Evolutionary conservation across 78 protist genomes (phyloP).

Genomic region (Tieghemostelium lacteum): DNA sequence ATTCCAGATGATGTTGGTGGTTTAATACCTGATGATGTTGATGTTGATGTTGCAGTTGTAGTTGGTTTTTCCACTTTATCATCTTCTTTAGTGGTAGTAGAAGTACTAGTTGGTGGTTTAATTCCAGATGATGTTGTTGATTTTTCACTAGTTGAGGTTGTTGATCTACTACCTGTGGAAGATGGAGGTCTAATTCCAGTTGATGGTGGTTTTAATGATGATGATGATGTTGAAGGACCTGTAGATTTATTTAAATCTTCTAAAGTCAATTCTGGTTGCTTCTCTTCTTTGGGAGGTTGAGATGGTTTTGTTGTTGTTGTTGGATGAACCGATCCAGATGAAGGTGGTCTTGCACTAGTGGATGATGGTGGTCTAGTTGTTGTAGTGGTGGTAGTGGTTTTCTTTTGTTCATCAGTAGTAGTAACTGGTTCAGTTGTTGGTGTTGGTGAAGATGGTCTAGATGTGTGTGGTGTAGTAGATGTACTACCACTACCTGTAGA

Average conservation of each 20-base stretch:
- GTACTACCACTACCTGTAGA: not conserved
- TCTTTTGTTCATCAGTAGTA: not conserved
- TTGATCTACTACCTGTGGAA: not conserved
- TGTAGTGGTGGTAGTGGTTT: not conserved
- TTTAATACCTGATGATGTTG: not conserved
- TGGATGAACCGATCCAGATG: not conserved
- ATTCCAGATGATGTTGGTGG: not conserved
- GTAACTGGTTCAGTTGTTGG: not conserved
- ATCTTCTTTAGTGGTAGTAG: not conserved
- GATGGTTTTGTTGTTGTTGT: not conserved
- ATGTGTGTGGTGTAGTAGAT: constrained; percentile 8
- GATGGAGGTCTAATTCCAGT: not conserved
- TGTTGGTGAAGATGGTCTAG: constrained; percentile 1
- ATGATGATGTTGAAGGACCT: not conserved
- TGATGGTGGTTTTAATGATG: constrained; percentile 2
- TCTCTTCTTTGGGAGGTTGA: too few relatives aligned
- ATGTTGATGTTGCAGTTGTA: constrained; percentile 15
- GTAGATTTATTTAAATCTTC: not conserved
- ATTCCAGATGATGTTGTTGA: not conserved
- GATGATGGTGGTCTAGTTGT: not conserved
- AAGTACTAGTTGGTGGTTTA: not conserved
- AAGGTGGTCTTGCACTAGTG: not conserved
- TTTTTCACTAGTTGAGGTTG: not conserved
- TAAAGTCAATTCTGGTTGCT: not conserved
- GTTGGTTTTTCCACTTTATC: too few relatives aligned